A percentile compares a stretch with the other conserved stretches of the same genome.
These are phyloP conservation scores for Verticillium zaregamsianum DNA, from an alignment of 2,329 filamentous ascomycete species.

Conservation along the genomic window DNA sequence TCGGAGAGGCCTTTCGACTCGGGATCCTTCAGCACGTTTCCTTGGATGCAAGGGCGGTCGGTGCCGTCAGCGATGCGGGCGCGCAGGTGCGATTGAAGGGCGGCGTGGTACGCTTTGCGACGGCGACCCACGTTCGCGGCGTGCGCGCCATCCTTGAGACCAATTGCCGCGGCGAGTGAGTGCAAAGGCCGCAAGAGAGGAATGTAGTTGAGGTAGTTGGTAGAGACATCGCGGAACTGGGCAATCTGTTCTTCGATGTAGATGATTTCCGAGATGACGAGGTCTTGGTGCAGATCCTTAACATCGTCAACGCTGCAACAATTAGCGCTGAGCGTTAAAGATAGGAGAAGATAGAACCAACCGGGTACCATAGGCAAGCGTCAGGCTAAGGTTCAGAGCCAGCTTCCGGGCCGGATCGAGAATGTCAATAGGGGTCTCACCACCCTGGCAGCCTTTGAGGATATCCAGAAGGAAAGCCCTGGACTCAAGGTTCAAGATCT, in stretches of 20 bases:
- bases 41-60: slow-evolving; percentile 62
- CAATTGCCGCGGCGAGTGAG: slow-evolving; percentile 7
- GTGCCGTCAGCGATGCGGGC: slow-evolving; percentile 40
- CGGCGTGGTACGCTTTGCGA: slow-evolving; percentile 14
- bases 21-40: slow-evolving; percentile 60
- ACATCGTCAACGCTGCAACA: background rate
- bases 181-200: slow-evolving; percentile 14
- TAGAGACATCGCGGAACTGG: slow-evolving; percentile 14
- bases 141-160: slow-evolving; percentile 1
- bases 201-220: slow-evolving; percentile 18
- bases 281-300: slow-evolving; percentile 5
- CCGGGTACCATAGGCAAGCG: slow-evolving; percentile 62
- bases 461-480: slow-evolving; percentile 54
- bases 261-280: slow-evolving; percentile 15
- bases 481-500: slow-evolving; percentile 44
- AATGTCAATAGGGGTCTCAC: slow-evolving; percentile 53
- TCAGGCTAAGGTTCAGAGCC: slow-evolving; percentile 60
- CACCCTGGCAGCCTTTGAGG: slow-evolving; percentile 49
- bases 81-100: slow-evolving; percentile 14
- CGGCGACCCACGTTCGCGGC: slow-evolving; percentile 13
- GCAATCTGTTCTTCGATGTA: slow-evolving; percentile 17
- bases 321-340: background rate
- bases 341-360: background rate
- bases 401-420: slow-evolving; percentile 60
- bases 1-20: slow-evolving; percentile 58